phyloP scores from a whole-genome alignment of 306 rosid species.

The Vigna trinervia region DNA sequence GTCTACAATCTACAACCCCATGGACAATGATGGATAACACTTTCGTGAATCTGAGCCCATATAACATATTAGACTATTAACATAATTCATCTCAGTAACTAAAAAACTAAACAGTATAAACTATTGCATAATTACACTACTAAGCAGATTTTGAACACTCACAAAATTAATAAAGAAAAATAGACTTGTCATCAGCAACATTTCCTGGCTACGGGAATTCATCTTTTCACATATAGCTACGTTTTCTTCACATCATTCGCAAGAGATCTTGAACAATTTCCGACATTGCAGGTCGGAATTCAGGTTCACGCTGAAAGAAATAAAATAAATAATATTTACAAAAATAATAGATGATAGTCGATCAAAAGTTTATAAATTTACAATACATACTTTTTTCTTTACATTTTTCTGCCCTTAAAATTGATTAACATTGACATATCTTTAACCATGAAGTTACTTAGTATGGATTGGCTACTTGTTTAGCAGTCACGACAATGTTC shows the following conservation, averaged over 20 bases:
- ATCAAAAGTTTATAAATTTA: not conserved
- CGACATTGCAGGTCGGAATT: conserved; percentile 86
- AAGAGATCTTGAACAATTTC: conserved; percentile 82
- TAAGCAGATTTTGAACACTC: not conserved
- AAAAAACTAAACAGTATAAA: not conserved
- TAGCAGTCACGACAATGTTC: conserved; percentile 1
- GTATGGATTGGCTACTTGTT: not conserved
- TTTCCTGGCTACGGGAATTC: conserved; percentile 28
- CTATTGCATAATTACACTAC: conserved; percentile 35
- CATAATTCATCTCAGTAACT: not conserved
- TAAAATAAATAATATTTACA: not conserved
- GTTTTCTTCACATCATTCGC: conserved; percentile 53
- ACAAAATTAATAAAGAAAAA: conserved; percentile 8
- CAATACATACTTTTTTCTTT: too few species aligned
- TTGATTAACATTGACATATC: not conserved
- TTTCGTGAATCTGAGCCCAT: not conserved
- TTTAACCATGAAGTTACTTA: conserved; percentile 8
- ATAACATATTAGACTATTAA: not conserved
- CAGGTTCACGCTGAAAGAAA: conserved; percentile 79
- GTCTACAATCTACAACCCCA: not conserved
- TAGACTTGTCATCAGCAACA: not conserved
- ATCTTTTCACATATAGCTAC: not conserved
- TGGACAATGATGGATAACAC: not conserved
- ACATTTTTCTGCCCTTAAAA: not conserved
- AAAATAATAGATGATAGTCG: conserved; percentile 10